These are phyloP conservation scores for Sphaerulina populicola DNA, from an alignment of 2,329 filamentous ascomycete genomes.

Conservation along the genomic window DNA sequence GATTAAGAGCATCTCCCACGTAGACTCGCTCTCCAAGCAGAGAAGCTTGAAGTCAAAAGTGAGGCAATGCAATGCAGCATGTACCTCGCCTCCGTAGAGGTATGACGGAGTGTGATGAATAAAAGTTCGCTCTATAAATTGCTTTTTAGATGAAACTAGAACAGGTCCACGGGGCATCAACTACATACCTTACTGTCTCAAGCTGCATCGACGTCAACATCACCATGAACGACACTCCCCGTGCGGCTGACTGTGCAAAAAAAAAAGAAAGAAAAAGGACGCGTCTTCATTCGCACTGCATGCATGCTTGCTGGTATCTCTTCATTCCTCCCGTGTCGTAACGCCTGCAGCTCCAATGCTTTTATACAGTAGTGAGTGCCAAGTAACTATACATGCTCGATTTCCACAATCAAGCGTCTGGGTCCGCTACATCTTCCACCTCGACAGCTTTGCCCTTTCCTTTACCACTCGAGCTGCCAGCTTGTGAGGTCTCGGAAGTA, in stretches of 20 bases:
- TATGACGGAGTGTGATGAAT: too few relatives aligned
- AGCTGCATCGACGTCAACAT: background rate
- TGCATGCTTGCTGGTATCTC: background rate
- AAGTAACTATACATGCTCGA: background rate
- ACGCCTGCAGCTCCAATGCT: background rate
- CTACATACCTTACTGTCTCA: background rate
- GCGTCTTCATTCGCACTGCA: background rate
- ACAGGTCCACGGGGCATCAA: too few relatives aligned
- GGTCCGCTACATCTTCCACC: slow-evolving; percentile 35
- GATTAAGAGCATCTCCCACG: background rate
- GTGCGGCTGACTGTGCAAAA: background rate
- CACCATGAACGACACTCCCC: slow-evolving; percentile 1
- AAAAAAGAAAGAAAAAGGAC: background rate
- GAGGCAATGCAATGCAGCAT: too few relatives aligned
- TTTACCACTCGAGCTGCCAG: slow-evolving; percentile 24
- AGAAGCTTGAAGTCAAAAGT: background rate
- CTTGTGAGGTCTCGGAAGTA: slow-evolving; percentile 1
- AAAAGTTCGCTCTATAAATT: too few relatives aligned
- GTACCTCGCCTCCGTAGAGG: too few relatives aligned
- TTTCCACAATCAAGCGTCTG: slow-evolving; percentile 12
- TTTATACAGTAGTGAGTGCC: background rate
- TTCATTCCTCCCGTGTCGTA: background rate
- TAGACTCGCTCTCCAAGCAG: background rate
- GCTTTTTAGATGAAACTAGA: too few relatives aligned
- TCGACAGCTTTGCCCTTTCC: slow-evolving; percentile 35